Conservation (phyloP, 106 monocot genomes). For the Narthecium ossifragum region DNA sequence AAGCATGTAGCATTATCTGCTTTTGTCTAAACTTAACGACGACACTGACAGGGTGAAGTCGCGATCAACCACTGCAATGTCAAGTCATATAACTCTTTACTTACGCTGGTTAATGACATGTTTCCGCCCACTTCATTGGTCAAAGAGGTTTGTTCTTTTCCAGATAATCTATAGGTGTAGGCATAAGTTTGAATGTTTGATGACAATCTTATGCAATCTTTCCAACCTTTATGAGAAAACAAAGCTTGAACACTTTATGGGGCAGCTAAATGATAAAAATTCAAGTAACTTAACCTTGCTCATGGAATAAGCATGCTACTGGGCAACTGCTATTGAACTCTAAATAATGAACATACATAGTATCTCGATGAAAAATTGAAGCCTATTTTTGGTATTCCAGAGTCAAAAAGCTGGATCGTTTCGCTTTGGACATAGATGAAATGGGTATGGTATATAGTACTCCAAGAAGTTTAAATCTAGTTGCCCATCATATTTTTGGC, state of each 20-base stretch:
- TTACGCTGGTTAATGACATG: slow-evolving; percentile 90
- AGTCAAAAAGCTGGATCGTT: too few species aligned
- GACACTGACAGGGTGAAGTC: slow-evolving; percentile 69
- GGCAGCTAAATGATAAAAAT: neutral
- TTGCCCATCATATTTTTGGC: too few species aligned
- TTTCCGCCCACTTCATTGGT: slow-evolving; percentile 90
- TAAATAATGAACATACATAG: too few species aligned
- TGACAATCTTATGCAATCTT: neutral
- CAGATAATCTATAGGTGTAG: neutral
- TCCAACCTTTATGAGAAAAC: neutral
- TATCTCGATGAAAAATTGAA: too few species aligned
- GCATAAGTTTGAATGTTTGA: neutral
- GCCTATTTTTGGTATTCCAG: too few species aligned
- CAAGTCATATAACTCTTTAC: slow-evolving; percentile 90
- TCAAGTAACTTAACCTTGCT: neutral
- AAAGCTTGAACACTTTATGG: neutral
- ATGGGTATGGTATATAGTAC: too few species aligned
- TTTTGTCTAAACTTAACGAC: neutral
- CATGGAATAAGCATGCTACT: neutral
- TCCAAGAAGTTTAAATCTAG: too few species aligned
- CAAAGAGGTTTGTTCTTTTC: slow-evolving; percentile 66
- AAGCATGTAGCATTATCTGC: too few species aligned
- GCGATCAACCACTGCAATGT: slow-evolving; percentile 71
- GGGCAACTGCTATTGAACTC: too few species aligned
- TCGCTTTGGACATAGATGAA: too few species aligned